Evolutionary conservation across 2,329 filamentous ascomycete genomes (phyloP).

Genomic region (Calonectria henricotiae): DNA sequence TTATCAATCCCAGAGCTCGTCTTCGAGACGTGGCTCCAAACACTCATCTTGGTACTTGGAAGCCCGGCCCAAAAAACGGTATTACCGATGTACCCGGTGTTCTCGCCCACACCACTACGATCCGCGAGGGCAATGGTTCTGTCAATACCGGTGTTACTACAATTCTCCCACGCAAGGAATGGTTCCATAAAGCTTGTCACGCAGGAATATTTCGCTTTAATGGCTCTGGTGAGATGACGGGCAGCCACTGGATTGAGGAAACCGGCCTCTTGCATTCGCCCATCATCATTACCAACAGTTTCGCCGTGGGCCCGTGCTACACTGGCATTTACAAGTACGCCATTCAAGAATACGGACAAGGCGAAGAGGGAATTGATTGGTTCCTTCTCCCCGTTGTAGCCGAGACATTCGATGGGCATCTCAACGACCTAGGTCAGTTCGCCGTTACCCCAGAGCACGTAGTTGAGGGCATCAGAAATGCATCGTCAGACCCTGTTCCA

Average conservation of each 20-base stretch:
- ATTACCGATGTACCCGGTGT: constrained; percentile 65
- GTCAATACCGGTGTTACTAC: constrained; percentile 66
- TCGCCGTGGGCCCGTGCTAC: constrained; percentile 56
- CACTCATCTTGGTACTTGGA: constrained; percentile 61
- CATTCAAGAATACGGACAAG: constrained; percentile 63
- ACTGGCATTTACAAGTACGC: constrained; percentile 72
- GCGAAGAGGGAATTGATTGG: constrained; percentile 63
- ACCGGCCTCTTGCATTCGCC: constrained; percentile 60
- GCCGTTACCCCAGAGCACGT: constrained; percentile 69
- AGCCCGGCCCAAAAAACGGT: constrained; percentile 62
- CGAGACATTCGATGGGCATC: constrained; percentile 74
- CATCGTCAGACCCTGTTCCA: constrained; percentile 65
- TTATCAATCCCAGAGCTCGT: constrained; percentile 1
- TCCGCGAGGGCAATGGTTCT: constrained; percentile 53
- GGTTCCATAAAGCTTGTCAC: constrained; percentile 62
- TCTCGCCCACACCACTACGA: constrained; percentile 61
- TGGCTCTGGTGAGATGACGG: constrained; percentile 75
- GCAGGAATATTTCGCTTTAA: constrained; percentile 74
- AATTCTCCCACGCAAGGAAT: constrained; percentile 59
- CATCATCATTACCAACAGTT: constrained; percentile 39
- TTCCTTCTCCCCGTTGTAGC: constrained; percentile 72
- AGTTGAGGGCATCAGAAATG: constrained; percentile 67
- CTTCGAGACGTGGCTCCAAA: constrained; percentile 62
- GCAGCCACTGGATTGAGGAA: constrained; percentile 74
- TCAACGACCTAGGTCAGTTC: constrained; percentile 73